These are phyloP conservation scores for Moniliophthora roreri DNA, from an alignment of 1,284 basidiomycete genomes.

Conservation along the genomic window DNA sequence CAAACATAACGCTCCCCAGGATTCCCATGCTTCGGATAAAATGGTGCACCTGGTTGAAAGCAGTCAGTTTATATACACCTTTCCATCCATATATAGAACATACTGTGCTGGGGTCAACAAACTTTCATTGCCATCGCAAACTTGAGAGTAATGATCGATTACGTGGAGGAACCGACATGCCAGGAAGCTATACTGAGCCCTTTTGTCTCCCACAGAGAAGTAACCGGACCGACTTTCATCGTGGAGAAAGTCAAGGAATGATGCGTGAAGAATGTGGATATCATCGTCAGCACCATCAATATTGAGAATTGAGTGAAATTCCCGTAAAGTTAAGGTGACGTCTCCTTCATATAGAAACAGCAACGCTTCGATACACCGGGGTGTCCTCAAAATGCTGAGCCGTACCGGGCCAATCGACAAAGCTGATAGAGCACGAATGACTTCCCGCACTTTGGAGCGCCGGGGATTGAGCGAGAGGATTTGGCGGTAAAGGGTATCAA, in stretches of 20 bases:
- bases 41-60: too few species aligned
- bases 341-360: background rate
- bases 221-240: background rate
- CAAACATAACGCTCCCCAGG: too few species aligned
- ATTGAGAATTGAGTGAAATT: background rate
- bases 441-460: background rate
- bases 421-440: background rate
- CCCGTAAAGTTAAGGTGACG: background rate
- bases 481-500: constrained; percentile 19
- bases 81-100: too few species aligned
- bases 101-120: too few species aligned
- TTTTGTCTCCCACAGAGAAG: background rate
- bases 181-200: background rate
- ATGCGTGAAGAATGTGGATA: background rate
- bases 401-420: too few species aligned
- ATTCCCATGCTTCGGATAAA: too few species aligned
- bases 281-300: background rate
- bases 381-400: background rate
- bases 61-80: too few species aligned
- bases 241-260: background rate
- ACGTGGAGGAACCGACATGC: background rate
- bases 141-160: background rate
- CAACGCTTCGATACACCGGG: background rate
- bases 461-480: background rate
- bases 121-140: too few species aligned